These are phyloP conservation scores for Ophiostoma sp. DNA, from an alignment of 2,329 filamentous ascomycete species.

Conservation along the genomic window DNA sequence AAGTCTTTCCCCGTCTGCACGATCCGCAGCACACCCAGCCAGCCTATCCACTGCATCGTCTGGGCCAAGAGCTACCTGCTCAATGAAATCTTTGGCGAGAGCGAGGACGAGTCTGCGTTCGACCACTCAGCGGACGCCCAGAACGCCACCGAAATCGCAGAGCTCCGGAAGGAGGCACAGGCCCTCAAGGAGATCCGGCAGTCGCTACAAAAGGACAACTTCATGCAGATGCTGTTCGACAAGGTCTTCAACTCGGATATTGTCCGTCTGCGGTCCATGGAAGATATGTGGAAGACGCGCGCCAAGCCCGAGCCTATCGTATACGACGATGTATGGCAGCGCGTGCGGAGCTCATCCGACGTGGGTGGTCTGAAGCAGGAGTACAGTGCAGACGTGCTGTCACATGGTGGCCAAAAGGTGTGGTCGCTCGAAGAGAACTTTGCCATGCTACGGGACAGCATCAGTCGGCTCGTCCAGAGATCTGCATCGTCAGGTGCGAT, in stretches of 20 bases:
- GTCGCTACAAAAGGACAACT: constrained; percentile 71
- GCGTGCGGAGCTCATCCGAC: background rate
- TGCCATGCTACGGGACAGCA: constrained; percentile 76
- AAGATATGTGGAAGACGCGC: constrained; percentile 92
- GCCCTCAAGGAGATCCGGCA: constrained; percentile 77
- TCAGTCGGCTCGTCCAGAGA: constrained; percentile 69
- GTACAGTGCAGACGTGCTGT: constrained; percentile 30
- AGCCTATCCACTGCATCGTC: constrained; percentile 97
- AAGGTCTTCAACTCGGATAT: constrained; percentile 91
- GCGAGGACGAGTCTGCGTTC: constrained; percentile 77
- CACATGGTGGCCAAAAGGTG: constrained; percentile 63
- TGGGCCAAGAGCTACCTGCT: constrained; percentile 97
- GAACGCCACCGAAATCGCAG: constrained; percentile 80
- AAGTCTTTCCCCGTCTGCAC: constrained; percentile 96
- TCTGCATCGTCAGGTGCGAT: constrained; percentile 44
- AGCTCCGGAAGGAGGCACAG: constrained; percentile 75
- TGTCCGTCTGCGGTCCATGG: constrained; percentile 72
- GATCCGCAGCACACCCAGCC: constrained; percentile 90
- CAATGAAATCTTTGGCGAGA: constrained; percentile 87
- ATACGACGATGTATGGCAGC: constrained; percentile 53
- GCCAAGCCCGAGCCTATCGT: constrained; percentile 67
- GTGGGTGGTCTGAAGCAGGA: constrained; percentile 45
- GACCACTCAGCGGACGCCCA: constrained; percentile 76
- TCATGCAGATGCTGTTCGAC: constrained; percentile 75
- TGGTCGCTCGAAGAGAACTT: constrained; percentile 86